A percentile compares a stretch with the other conserved stretches of the same genome.
phyloP scores from a whole-genome alignment of 345 rosid species.

The Rhodamnia rubescens region DNA sequence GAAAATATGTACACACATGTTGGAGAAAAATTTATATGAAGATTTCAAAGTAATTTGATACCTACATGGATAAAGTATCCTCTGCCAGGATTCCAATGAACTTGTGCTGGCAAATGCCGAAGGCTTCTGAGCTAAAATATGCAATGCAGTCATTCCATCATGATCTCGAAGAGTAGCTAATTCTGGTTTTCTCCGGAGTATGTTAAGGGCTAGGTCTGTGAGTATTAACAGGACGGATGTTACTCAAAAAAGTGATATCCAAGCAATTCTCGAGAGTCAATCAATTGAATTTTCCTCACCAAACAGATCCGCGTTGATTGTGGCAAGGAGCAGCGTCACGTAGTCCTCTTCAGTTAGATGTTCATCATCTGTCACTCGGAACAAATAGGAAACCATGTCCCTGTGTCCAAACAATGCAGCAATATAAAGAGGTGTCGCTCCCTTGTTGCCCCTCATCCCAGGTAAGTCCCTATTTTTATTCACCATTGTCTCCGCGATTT shows the following conservation, averaged over 20 bases:
- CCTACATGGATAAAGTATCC: conserved; percentile 10
- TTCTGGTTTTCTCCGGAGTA: conserved; percentile 16
- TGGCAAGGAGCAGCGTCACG: conserved; percentile 11
- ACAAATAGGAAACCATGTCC: conserved; percentile 27
- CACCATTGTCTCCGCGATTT: conserved; percentile 26
- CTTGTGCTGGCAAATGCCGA: conserved; percentile 7
- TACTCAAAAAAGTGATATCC: neutral
- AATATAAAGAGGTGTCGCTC: conserved; percentile 21
- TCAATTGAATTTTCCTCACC: conserved; percentile 3
- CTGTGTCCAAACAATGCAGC: conserved; percentile 26
- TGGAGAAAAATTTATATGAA: neutral
- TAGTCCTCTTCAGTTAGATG: conserved; percentile 14
- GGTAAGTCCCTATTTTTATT: conserved; percentile 15
- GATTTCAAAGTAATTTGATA: neutral
- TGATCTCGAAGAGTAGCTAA: conserved; percentile 17
- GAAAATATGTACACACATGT: neutral
- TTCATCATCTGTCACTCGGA: conserved; percentile 6
- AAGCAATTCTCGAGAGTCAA: neutral
- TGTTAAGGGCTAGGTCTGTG: conserved; percentile 21
- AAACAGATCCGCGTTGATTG: conserved; percentile 14
- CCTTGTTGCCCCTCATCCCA: conserved; percentile 13
- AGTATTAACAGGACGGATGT: neutral
- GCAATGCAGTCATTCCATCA: conserved; percentile 25
- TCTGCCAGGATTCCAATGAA: conserved; percentile 7
- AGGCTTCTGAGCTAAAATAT: conserved; percentile 22